phyloP scores from a whole-genome alignment of 2,329 filamentous ascomycete species.

The Ceratocystiopsis minuta region DNA sequence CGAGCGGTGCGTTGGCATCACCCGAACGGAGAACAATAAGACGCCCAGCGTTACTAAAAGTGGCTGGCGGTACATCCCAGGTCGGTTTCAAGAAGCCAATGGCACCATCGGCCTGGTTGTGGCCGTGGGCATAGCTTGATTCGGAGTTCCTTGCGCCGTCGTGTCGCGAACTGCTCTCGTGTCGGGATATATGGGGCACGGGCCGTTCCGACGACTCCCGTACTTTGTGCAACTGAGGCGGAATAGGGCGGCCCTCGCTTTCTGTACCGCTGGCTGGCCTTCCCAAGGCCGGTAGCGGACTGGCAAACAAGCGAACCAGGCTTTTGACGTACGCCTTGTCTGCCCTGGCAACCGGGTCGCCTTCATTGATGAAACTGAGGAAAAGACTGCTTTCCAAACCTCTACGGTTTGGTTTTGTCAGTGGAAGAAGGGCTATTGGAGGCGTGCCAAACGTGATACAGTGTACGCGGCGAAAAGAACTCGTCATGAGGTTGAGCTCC shows the following conservation, averaged over 20 bases:
- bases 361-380: slow-evolving; percentile 67
- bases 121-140: too few relatives aligned
- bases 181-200: too few relatives aligned
- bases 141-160: too few relatives aligned
- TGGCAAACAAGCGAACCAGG: slow-evolving; percentile 51
- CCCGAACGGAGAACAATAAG: slow-evolving; percentile 47
- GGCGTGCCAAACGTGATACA: slow-evolving; percentile 78
- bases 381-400: slow-evolving; percentile 51
- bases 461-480: slow-evolving; percentile 60
- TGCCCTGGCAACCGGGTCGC: slow-evolving; percentile 61
- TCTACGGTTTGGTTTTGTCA: slow-evolving; percentile 36
- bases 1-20: slow-evolving; percentile 18
- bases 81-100: slow-evolving; percentile 16
- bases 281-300: slow-evolving; percentile 28
- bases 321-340: slow-evolving; percentile 60
- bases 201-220: too few relatives aligned
- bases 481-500: slow-evolving; percentile 51
- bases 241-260: too few relatives aligned
- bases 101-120: too few relatives aligned
- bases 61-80: slow-evolving; percentile 49
- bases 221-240: too few relatives aligned
- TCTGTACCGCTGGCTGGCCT: too few relatives aligned
- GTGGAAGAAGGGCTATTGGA: slow-evolving; percentile 53
- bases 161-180: too few relatives aligned
- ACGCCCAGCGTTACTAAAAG: slow-evolving; percentile 51